Conservation (phyloP, 352 stramenopile genomes). For the Sclerospora graminicola region DNA sequence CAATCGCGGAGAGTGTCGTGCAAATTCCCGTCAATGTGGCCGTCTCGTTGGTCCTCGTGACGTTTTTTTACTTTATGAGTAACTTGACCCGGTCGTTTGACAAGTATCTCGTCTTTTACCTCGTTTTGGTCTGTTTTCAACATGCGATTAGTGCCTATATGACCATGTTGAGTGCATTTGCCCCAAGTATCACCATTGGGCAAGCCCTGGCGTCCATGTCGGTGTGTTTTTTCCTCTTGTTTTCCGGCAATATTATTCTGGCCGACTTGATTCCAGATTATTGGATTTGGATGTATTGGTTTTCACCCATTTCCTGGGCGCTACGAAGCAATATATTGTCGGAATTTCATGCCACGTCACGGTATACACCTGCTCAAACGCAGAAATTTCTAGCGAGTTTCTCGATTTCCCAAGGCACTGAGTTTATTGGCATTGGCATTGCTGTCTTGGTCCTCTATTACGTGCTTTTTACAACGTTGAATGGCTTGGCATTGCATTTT, state of each 20-base stretch:
- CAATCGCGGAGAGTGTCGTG: slow-evolving; percentile 54
- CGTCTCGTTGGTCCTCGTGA: slow-evolving; percentile 42
- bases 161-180: slow-evolving; percentile 47
- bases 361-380: slow-evolving; percentile 18
- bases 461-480: slow-evolving; percentile 33
- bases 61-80: slow-evolving; percentile 87
- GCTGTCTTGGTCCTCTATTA: slow-evolving; percentile 30
- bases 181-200: slow-evolving; percentile 43
- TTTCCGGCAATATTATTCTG: slow-evolving; percentile 75
- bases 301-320: slow-evolving; percentile 50
- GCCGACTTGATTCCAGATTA: slow-evolving; percentile 54
- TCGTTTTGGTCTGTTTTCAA: slow-evolving; percentile 69
- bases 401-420: slow-evolving; percentile 25
- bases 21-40: slow-evolving; percentile 62
- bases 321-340: slow-evolving; percentile 47
- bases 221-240: slow-evolving; percentile 56
- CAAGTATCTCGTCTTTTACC: slow-evolving; percentile 73
- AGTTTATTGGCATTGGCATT: slow-evolving; percentile 36
- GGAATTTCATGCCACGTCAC: slow-evolving; percentile 38
- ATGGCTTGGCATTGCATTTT: slow-evolving; percentile 32
- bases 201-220: slow-evolving; percentile 41
- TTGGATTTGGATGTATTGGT: slow-evolving; percentile 78
- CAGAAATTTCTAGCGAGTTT: slow-evolving; percentile 22
- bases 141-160: slow-evolving; percentile 59
- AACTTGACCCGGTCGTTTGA: slow-evolving; percentile 47